Conservation (phyloP, 1,139 yeast genomes). For the Torulaspora globosa region DNA sequence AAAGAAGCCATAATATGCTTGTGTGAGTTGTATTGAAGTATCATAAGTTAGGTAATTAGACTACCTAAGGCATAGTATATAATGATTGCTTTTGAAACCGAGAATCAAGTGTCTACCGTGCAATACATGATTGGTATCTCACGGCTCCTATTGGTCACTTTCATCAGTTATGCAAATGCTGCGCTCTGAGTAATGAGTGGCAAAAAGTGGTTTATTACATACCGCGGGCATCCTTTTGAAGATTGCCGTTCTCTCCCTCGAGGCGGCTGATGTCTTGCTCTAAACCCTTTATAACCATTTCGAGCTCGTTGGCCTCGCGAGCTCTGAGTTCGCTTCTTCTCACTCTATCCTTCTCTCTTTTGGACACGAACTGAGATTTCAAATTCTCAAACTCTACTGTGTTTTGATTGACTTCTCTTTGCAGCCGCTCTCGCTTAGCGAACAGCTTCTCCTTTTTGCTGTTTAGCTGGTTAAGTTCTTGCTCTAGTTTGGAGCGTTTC, state of each 20-base stretch:
- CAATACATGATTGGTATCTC: too few species aligned
- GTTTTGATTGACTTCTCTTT: conserved; percentile 37
- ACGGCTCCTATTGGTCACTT: too few species aligned
- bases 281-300: conserved; percentile 32
- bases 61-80: too few species aligned
- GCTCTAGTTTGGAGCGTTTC: conserved; percentile 26
- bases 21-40: too few species aligned
- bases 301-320: conserved; percentile 30
- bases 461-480: conserved; percentile 37
- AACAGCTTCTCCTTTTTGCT: conserved; percentile 40
- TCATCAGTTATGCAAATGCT: neutral
- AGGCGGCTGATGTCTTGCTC: conserved; percentile 36
- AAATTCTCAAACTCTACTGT: conserved; percentile 34
- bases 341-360: conserved; percentile 33
- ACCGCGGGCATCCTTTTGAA: conserved; percentile 17
- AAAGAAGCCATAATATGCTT: too few species aligned
- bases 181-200: neutral
- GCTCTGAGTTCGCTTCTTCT: conserved; percentile 31
- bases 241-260: conserved; percentile 31
- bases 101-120: too few species aligned
- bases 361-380: conserved; percentile 26
- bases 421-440: conserved; percentile 35
- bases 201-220: conserved; percentile 2
- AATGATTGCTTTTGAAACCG: too few species aligned
- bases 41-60: too few species aligned